Evolutionary conservation across 805 yeast genomes (phyloP).

Genomic region (Kuraishia ogatae): DNA sequence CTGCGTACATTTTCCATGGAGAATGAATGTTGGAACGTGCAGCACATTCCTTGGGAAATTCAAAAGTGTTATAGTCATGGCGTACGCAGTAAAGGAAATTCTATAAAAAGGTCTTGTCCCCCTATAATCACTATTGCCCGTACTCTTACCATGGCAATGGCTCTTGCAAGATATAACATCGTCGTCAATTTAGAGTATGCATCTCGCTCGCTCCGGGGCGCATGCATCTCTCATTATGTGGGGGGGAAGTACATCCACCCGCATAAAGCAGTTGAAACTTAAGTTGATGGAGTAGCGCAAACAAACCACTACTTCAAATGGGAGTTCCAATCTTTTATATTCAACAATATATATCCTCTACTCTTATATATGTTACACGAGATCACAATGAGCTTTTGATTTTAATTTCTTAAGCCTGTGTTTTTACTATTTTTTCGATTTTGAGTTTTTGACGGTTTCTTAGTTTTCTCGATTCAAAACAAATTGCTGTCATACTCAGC

Average conservation of each 20-base stretch:
- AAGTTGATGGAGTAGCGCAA: no score
- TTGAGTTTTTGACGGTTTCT: no score
- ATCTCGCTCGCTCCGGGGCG: background rate
- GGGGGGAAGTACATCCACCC: background rate
- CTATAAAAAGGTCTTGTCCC: background rate
- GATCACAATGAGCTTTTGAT: no score
- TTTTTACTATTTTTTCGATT: no score
- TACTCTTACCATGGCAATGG: background rate
- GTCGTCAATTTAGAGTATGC: background rate
- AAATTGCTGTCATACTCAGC: no score
- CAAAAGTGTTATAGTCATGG: background rate
- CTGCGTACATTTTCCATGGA: conserved; percentile 36
- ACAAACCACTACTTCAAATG: no score
- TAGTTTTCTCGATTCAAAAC: no score
- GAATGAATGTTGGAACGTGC: conserved; percentile 37
- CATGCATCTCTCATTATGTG: background rate
- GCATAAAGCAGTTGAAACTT: background rate
- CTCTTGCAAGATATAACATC: background rate
- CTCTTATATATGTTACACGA: no score
- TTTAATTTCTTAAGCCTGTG: no score
- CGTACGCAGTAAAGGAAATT: no score
- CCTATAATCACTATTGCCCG: background rate
- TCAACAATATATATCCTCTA: no score
- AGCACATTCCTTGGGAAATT: conserved; percentile 8
- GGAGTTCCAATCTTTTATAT: no score